Percentiles rank a stretch among this genome's conserved stretches.
Conservation (phyloP, 2,329 filamentous ascomycete genomes). For the Alternaria metachromatica region DNA sequence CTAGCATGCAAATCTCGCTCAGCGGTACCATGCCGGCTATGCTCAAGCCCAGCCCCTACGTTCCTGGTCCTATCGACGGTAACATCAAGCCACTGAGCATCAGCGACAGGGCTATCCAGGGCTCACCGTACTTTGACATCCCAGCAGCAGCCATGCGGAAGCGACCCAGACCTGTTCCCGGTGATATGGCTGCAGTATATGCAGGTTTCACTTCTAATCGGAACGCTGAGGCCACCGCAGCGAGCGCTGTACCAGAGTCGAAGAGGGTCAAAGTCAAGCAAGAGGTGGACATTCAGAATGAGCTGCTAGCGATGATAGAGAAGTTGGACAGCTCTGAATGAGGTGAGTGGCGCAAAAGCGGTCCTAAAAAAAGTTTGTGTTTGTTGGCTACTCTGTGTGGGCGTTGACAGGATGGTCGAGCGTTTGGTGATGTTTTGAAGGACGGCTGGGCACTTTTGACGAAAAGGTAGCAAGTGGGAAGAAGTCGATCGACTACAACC, state of each 20-base stretch:
- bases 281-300: background rate
- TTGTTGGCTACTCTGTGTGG: background rate
- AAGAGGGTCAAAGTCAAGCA: background rate
- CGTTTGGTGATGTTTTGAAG: background rate
- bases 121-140: background rate
- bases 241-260: background rate
- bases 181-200: background rate
- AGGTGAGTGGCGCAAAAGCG: background rate
- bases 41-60: background rate
- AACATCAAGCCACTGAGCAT: background rate
- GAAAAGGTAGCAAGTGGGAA: background rate
- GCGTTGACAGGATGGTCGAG: background rate
- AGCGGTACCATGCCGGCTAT: background rate
- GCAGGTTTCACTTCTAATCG: background rate
- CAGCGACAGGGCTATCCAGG: background rate
- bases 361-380: background rate
- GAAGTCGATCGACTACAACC: background rate
- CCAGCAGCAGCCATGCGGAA: background rate
- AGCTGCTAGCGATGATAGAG: background rate
- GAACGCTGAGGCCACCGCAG: background rate
- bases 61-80: background rate
- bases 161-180: background rate
- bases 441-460: background rate
- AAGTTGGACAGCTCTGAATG: background rate
- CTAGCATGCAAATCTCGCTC: background rate